Evolutionary conservation across 2,329 filamentous ascomycete species (phyloP).

Genomic region (Lachnellula willkommii): DNA sequence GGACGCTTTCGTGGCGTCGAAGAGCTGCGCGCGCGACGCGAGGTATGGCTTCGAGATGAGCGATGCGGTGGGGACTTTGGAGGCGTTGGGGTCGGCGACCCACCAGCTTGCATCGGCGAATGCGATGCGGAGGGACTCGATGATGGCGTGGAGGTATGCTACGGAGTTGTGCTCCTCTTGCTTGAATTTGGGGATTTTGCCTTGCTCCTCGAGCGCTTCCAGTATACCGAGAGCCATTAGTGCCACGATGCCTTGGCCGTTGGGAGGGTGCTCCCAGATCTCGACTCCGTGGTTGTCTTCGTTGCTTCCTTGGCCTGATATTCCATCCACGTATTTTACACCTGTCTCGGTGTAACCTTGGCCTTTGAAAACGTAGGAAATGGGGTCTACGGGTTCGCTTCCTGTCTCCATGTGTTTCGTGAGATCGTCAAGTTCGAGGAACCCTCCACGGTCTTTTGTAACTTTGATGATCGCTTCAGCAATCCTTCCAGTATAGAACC

Average conservation of each 20-base stretch:
- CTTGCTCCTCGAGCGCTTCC: slow-evolving; percentile 72
- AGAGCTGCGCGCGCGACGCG: slow-evolving; percentile 58
- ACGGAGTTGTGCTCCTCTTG: slow-evolving; percentile 74
- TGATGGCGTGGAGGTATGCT: slow-evolving; percentile 75
- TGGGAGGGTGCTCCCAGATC: slow-evolving; percentile 95
- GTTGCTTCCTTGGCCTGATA: slow-evolving; percentile 34
- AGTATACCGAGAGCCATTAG: slow-evolving; percentile 91
- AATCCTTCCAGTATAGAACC: slow-evolving; percentile 83
- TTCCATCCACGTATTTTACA: slow-evolving; percentile 38
- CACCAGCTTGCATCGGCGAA: slow-evolving; percentile 91
- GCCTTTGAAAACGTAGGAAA: slow-evolving; percentile 72
- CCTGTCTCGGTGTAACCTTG: slow-evolving; percentile 51
- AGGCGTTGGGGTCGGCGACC: slow-evolving; percentile 74
- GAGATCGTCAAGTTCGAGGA: slow-evolving; percentile 74
- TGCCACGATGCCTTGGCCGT: slow-evolving; percentile 92
- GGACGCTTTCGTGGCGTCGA: slow-evolving; percentile 56
- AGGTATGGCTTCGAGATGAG: slow-evolving; percentile 73
- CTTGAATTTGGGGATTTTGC: slow-evolving; percentile 67
- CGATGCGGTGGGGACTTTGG: slow-evolving; percentile 61
- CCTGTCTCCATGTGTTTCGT: slow-evolving; percentile 67
- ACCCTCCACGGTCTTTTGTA: slow-evolving; percentile 68
- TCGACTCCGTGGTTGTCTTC: slow-evolving; percentile 56
- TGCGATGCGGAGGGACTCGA: slow-evolving; percentile 81
- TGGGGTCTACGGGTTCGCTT: slow-evolving; percentile 76
- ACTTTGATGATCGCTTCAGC: slow-evolving; percentile 78